Evolutionary conservation across 2,329 filamentous ascomycete genomes (phyloP), one percentile per base, ranked within the genome.

Genomic region (Parastagonospora avenae): DNA sequence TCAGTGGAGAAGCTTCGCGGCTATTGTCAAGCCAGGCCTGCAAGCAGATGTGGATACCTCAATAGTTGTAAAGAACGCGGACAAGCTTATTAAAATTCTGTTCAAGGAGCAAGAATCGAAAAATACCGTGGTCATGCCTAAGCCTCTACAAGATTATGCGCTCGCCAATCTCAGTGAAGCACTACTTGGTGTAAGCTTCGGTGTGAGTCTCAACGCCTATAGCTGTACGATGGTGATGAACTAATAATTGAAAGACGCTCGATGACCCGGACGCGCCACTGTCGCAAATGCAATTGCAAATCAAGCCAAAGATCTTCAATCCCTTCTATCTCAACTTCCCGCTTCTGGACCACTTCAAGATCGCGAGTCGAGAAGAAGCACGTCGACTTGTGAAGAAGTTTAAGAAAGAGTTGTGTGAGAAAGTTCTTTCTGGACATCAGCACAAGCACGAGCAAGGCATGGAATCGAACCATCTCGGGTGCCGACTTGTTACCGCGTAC

Each of bases 71-170:
- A 16, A 54, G 38, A 47, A 73, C 70, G 47, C 61, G 61, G 8
- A 48, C 49, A 35, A 55, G 9, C 52, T 74, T 30, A 53, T 62
- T 14, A 15, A 40, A 9, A 50, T 71, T 14, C 46, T 71, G 15
- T n/a, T 56, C 11, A 56, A 67, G 27, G 44, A 59, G 6, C 65
- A 70, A 46, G 31, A 54, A n/a, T 42, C 44, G 4, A 30, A 42
- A 14, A 32, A 32, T 3, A 49, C 50, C 12, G 55, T 68, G 11
- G 33, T 54, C 2, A 57, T 73, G 44, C 57, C 65, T 40, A 61
- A 62, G 2, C 47, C 64, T 2, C 46, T 72, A 8, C 70, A 73
- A 52, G 50, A 67, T n/a, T 71, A 68, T 33, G 66, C 68, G 0
- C 58, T 71, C 29, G 66, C 66, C 11, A 71, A 70, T 51, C 55